Base-by-base conservation (phyloP, 2,329 filamentous ascomycete genomes). In the Aspergillus piperis region DNA sequence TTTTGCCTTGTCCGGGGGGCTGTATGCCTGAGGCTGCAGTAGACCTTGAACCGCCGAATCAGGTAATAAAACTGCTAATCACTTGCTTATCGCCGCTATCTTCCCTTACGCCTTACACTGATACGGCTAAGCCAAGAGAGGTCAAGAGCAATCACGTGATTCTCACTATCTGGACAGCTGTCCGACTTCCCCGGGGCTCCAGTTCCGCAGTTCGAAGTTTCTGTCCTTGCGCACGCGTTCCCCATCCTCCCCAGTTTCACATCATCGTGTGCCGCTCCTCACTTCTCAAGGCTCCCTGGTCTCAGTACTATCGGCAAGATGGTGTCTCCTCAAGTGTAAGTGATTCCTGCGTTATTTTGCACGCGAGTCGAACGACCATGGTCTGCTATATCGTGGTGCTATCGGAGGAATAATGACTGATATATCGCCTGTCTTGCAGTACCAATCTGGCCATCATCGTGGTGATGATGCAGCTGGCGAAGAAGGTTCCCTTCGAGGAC, bases 381-480 rank as follows among this genome's bases (percentile, higher is more conserved):
- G 42, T 53, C 17, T 49, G 30, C 55, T 11, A 13, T 7, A 25
- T 19, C 30, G 11, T 32, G 49, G 3, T 54, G 17, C 51, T 38
- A 36, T 50, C 10, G 19, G 32, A 44, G n/a, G 27, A 30, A 51
- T 21, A 30, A 47, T 57, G 27, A 32, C 62, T 69, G 60, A 73
- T 42, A 17, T 23, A 23, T 5, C 13, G 25, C 56, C 21, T 44
- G 62, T 63, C 63, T 57, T 64, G 68, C 78, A 96, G 92, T 73
- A 91, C 90, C 78, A 96, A 96, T 85, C 85, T 96, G 78, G 84
- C 91, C 82, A 92, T 96, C 88, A 93, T 96, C 82, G 87, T 96
- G 70, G 90, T 91, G 76, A 96, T 97, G 90, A 97, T 98, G 92
- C 94, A 97, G 85, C 90, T 96, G 63, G 90, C 92, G 71, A 98